Conservation (phyloP, 140 eudicot genomes). For the Ambrosia hybrid region DNA sequence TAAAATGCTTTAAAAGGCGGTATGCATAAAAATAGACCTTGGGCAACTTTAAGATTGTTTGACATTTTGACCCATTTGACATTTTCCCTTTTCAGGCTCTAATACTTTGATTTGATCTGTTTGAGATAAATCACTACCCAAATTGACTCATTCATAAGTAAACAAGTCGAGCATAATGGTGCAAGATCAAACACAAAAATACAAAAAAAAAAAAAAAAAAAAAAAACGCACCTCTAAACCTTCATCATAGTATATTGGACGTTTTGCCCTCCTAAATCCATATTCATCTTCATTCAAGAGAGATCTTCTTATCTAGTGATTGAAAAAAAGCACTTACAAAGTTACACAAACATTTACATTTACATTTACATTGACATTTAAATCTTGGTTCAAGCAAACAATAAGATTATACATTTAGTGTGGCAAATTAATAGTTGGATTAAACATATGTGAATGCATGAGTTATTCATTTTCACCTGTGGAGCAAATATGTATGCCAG, state of each 20-base stretch:
- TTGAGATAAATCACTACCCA: background rate
- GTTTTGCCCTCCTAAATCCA: constrained; percentile 79
- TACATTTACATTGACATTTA: background rate
- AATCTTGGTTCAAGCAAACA: background rate
- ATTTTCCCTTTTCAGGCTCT: no score
- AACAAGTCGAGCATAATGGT: constrained; percentile 4
- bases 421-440: background rate
- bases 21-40: no score
- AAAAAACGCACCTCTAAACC: constrained; percentile 69
- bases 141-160: background rate
- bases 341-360: background rate
- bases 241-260: constrained; percentile 84
- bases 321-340: no score
- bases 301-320: constrained; percentile 65
- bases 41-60: no score
- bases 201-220: background rate
- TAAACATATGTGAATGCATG: constrained; percentile 3
- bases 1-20: no score
- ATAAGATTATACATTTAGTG: background rate
- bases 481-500: constrained; percentile 86
- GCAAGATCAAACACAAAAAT: background rate
- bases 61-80: no score
- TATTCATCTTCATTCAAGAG: constrained; percentile 85
- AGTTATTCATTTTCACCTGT: constrained; percentile 51
- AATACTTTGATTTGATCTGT: background rate